Percentiles rank a stretch among this genome's conserved stretches.
Conservation (phyloP, 1,284 basidiomycete species). For the Meira nashicola region DNA sequence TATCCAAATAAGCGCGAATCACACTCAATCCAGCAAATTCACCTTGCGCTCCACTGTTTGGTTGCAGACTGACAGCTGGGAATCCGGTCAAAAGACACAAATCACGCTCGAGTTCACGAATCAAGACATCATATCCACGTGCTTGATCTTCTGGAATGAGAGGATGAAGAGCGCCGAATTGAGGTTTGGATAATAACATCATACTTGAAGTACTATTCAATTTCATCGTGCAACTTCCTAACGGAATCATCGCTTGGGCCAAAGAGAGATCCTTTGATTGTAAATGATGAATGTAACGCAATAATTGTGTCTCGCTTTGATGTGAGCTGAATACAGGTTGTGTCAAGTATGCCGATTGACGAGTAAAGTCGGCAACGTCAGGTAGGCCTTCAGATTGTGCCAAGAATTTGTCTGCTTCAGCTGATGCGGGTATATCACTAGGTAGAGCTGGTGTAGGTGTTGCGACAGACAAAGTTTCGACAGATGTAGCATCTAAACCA, state of each 20-base stretch:
- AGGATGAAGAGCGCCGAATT: conserved; percentile 83
- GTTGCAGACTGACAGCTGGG: conserved; percentile 87
- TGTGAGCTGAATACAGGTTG: conserved; percentile 84
- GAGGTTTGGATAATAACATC: conserved; percentile 90
- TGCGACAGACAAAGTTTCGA: conserved; percentile 35
- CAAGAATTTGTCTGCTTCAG: conserved; percentile 15
- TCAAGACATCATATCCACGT: conserved; percentile 75
- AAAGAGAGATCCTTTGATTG: conserved; percentile 92
- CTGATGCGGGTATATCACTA: conserved; percentile 13
- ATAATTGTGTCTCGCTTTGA: conserved; percentile 95
- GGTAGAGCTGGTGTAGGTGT: conserved; percentile 15
- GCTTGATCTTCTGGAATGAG: conserved; percentile 88
- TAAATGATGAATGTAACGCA: conserved; percentile 81
- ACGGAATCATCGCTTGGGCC: conserved; percentile 92
- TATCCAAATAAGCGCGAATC: conserved; percentile 89
- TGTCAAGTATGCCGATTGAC: conserved; percentile 71
- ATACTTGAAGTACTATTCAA: conserved; percentile 67
- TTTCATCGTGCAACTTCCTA: conserved; percentile 66
- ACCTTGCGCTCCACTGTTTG: conserved; percentile 92
- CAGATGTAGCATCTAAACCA: conserved; percentile 28
- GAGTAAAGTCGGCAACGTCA: conserved; percentile 58
- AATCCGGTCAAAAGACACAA: conserved; percentile 93
- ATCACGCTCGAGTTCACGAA: conserved; percentile 84
- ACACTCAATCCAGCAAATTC: conserved; percentile 91
- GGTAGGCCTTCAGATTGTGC: conserved; percentile 20